Evolutionary conservation across 139 green algal species (phyloP).

Genomic region (Asterochloris erici): DNA sequence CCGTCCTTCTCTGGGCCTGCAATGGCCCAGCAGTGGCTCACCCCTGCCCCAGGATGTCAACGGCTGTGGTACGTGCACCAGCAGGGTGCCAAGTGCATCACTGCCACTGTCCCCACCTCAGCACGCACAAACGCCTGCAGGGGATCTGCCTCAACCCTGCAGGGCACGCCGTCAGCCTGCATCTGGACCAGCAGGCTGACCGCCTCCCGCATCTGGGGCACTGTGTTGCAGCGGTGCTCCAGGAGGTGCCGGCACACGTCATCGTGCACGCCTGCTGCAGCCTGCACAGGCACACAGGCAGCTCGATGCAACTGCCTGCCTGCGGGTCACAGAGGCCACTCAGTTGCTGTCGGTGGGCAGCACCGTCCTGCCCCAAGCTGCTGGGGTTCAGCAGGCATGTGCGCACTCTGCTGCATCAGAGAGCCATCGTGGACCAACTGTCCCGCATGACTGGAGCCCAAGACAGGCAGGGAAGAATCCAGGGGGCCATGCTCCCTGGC

Average conservation of each 20-base stretch:
- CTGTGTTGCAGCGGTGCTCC: neutral
- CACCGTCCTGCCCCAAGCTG: neutral
- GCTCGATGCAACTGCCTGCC: neutral
- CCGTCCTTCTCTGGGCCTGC: neutral
- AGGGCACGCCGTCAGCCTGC: neutral
- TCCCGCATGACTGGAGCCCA: too few species aligned
- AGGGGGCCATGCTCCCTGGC: too few species aligned
- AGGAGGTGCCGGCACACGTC: neutral
- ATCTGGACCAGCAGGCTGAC: neutral
- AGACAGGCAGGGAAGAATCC: too few species aligned
- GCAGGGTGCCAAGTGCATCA: neutral
- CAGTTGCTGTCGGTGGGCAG: neutral
- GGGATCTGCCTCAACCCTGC: neutral
- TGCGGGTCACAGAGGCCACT: neutral
- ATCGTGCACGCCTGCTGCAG: neutral
- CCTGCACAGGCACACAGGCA: neutral
- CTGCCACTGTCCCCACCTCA: neutral
- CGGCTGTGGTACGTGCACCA: neutral
- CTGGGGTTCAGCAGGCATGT: too few species aligned
- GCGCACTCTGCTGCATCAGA: too few species aligned
- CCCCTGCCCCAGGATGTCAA: neutral
- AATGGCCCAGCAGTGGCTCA: neutral
- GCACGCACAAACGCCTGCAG: neutral
- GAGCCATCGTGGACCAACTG: too few species aligned
- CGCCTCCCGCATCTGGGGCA: neutral